A percentile compares a stretch with the other conserved stretches of the same genome.
Evolutionary conservation across 306 rosid species (phyloP).

Genomic region (Quercus cerris): DNA sequence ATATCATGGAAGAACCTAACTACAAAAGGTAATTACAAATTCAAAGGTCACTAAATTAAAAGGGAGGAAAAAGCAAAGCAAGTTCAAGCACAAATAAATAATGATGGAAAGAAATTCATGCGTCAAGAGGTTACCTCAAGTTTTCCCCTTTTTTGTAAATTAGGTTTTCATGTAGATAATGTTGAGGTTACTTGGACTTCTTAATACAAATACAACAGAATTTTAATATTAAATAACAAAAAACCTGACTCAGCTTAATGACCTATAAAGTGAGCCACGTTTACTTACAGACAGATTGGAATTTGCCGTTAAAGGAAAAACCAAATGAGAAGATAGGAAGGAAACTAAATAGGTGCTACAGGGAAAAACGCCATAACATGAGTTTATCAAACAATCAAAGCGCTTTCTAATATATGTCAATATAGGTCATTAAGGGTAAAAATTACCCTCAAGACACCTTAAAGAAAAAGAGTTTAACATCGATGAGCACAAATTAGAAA

Average conservation of each 20-base stretch:
- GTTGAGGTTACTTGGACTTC: neutral
- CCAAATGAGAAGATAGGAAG: neutral
- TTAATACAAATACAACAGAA: neutral
- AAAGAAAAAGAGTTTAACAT: neutral
- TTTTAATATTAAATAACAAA: neutral
- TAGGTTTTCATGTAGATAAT: neutral
- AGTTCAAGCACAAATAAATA: neutral
- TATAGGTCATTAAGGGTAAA: neutral
- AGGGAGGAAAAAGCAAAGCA: neutral
- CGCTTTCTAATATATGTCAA: neutral
- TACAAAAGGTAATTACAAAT: neutral
- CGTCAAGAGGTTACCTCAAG: too few species aligned
- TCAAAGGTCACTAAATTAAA: neutral
- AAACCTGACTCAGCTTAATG: neutral
- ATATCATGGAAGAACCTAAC: neutral
- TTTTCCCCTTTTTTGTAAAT: neutral
- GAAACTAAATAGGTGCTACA: neutral
- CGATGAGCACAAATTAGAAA: neutral
- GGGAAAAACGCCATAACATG: neutral
- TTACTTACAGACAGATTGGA: too few species aligned
- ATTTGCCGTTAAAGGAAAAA: neutral
- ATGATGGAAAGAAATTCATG: neutral
- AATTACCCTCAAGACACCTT: neutral
- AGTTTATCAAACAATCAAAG: neutral
- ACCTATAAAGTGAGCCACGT: neutral